Conservation (phyloP, 805 yeast species). For the Wickerhamiella vanderwaltii region DNA sequence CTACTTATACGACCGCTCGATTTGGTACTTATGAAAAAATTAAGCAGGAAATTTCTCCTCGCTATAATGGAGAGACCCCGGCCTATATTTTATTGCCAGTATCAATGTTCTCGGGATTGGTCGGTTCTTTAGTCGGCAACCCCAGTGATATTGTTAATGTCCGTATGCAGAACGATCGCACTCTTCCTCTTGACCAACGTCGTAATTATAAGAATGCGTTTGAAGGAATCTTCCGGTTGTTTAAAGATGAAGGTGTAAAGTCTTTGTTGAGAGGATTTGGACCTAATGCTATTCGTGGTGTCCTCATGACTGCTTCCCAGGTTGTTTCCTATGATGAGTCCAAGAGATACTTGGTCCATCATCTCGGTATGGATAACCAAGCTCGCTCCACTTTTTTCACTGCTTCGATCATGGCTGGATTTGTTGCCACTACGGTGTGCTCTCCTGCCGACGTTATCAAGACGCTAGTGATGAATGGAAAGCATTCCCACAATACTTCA, state of each 20-base stretch:
- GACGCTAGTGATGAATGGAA: slow-evolving; percentile 66
- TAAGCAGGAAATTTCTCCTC: slow-evolving; percentile 40
- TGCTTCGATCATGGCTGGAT: slow-evolving; percentile 70
- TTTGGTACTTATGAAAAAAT: slow-evolving; percentile 76
- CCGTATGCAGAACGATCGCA: slow-evolving; percentile 80
- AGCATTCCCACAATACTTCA: slow-evolving; percentile 24
- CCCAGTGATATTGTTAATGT: slow-evolving; percentile 82
- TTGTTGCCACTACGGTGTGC: slow-evolving; percentile 83
- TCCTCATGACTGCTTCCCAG: slow-evolving; percentile 82
- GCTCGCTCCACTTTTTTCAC: slow-evolving; percentile 62
- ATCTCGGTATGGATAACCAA: slow-evolving; percentile 41
- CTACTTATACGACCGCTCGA: slow-evolving; percentile 75
- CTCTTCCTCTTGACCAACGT: slow-evolving; percentile 50
- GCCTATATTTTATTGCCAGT: slow-evolving; percentile 53
- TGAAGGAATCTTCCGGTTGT: slow-evolving; percentile 56
- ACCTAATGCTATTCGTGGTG: slow-evolving; percentile 71
- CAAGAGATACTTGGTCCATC: slow-evolving; percentile 45
- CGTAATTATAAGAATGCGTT: slow-evolving; percentile 67
- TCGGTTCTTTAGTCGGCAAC: slow-evolving; percentile 78
- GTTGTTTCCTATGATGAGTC: slow-evolving; percentile 78
- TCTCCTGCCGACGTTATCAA: slow-evolving; percentile 88
- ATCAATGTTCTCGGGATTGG: slow-evolving; percentile 76
- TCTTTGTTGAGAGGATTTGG: slow-evolving; percentile 60
- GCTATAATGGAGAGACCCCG: slow-evolving; percentile 37
- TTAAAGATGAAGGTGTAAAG: slow-evolving; percentile 44